Conservation (phyloP, 257 asterid species). For the Nicotiana obtusifolia region DNA sequence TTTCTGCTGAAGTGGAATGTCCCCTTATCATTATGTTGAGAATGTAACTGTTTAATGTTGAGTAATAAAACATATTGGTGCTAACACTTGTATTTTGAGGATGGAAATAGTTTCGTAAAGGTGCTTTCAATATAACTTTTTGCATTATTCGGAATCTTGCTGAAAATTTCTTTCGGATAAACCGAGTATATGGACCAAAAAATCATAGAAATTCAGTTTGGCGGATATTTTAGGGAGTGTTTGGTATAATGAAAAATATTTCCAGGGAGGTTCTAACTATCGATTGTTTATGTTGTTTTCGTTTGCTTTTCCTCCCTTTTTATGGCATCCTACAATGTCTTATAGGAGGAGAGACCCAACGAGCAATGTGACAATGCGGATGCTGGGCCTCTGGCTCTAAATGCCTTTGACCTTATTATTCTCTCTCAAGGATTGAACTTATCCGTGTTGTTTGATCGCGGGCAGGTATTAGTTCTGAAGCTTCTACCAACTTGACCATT, state of each 20-base stretch:
- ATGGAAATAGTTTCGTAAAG: background rate
- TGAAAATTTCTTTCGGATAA: background rate
- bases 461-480: slow-evolving; percentile 43
- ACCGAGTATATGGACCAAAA: background rate
- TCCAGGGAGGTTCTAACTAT: background rate
- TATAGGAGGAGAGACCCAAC: slow-evolving; percentile 55
- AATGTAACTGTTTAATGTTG: background rate
- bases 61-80: background rate
- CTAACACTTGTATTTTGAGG: background rate
- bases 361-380: slow-evolving; percentile 58
- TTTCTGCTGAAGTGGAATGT: background rate
- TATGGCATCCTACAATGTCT: slow-evolving; percentile 15
- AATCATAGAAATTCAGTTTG: background rate
- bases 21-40: background rate
- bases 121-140: background rate
- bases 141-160: background rate
- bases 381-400: slow-evolving; percentile 76
- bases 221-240: background rate
- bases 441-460: slow-evolving; percentile 76
- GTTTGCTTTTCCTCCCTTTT: slow-evolving; percentile 1
- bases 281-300: background rate
- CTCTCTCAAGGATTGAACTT: slow-evolving; percentile 96
- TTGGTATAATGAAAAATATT: background rate
- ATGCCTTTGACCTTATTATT: slow-evolving; percentile 91
- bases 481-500: background rate